phyloP scores from a whole-genome alignment of 257 asterid genomes.

The Penstemon barbatus region DNA sequence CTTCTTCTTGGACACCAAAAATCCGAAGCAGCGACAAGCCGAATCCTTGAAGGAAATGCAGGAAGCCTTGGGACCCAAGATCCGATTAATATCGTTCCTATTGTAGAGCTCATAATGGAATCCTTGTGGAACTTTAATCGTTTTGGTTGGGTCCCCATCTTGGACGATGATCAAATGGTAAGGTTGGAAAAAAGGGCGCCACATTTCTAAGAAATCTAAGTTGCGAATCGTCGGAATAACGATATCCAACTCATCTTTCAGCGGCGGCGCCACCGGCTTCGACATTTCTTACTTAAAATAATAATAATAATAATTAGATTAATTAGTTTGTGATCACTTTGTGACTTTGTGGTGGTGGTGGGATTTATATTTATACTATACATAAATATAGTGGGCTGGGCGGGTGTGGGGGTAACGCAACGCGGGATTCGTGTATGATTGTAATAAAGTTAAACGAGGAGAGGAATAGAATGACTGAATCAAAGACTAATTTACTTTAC shows the following conservation, averaged over 20 bases:
- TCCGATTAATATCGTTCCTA: slow-evolving; percentile 39
- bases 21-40: slow-evolving; percentile 51
- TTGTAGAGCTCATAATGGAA: slow-evolving; percentile 46
- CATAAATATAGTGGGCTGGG: no score
- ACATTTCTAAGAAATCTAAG: slow-evolving; percentile 42
- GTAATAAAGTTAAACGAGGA: neutral
- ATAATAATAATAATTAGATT: no score
- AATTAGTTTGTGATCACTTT: no score
- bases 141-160: slow-evolving; percentile 43
- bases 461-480: neutral
- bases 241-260: slow-evolving; percentile 45
- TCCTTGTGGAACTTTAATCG: slow-evolving; percentile 43
- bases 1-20: slow-evolving; percentile 49
- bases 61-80: slow-evolving; percentile 46
- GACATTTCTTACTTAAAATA: neutral
- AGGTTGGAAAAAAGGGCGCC: slow-evolving; percentile 49
- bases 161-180: slow-evolving; percentile 50
- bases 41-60: slow-evolving; percentile 50
- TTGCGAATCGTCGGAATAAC: slow-evolving; percentile 49
- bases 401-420: neutral
- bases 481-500: no score
- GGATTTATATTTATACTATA: neutral
- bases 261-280: slow-evolving; percentile 27
- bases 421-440: neutral
- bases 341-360: neutral